Conservation (phyloP, 345 rosid genomes). For the Acer yangbiense region DNA sequence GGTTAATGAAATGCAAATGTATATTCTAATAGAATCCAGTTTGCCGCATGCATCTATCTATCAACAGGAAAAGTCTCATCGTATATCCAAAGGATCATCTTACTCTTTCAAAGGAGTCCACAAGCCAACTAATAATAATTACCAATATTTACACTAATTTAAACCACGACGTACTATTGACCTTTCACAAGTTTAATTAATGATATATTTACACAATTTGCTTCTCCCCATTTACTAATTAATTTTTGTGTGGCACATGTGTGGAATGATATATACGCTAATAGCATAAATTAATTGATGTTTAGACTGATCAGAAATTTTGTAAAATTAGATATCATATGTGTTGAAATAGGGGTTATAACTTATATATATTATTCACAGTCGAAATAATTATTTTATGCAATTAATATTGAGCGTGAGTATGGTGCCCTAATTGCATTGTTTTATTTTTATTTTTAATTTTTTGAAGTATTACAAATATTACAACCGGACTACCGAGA, state of each 20-base stretch:
- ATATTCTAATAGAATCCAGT: conserved; percentile 39
- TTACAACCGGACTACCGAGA: too few species aligned
- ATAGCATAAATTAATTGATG: not conserved
- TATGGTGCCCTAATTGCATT: too few species aligned
- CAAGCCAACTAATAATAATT: conserved; percentile 12
- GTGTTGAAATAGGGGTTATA: not conserved
- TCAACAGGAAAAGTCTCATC: conserved; percentile 34
- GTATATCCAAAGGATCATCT: conserved; percentile 60
- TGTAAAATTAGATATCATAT: not conserved
- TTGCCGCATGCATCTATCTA: conserved; percentile 72
- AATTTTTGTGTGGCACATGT: not conserved
- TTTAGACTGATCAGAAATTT: not conserved
- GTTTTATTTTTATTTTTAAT: too few species aligned
- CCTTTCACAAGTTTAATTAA: not conserved
- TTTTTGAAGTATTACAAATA: too few species aligned
- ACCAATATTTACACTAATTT: not conserved
- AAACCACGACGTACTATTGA: not conserved
- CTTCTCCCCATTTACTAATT: not conserved
- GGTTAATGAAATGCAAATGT: conserved; percentile 22
- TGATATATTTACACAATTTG: not conserved
- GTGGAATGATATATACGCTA: not conserved
- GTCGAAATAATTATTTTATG: not conserved
- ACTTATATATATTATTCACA: not conserved
- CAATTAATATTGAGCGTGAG: not conserved
- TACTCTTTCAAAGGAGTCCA: conserved; percentile 9